These are phyloP conservation scores for Aspergillus japonicus DNA, from an alignment of 2,329 filamentous ascomycete species.

Conservation along the genomic window DNA sequence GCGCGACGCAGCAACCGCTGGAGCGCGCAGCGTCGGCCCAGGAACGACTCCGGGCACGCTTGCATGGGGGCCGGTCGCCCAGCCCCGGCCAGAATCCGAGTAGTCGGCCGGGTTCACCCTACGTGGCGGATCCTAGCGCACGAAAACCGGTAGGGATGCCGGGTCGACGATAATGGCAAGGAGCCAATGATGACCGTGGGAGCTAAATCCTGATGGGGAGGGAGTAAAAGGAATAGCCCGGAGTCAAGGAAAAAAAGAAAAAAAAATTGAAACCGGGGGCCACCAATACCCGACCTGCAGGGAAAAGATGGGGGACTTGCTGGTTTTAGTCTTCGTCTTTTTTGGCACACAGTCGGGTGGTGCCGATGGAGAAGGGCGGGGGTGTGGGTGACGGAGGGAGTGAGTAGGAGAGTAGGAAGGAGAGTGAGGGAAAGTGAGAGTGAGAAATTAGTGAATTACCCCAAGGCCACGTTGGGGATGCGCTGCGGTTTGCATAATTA, in stretches of 20 bases:
- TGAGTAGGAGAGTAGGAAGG: too few relatives aligned
- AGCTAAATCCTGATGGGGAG: not conserved
- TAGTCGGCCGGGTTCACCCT: slow-evolving; percentile 17
- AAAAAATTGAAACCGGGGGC: too few relatives aligned
- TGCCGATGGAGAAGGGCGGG: not conserved
- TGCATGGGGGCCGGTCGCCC: slow-evolving; percentile 59
- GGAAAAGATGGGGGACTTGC: not conserved
- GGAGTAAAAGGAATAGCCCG: not conserved
- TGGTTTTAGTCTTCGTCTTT: not conserved
- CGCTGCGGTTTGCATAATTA: not conserved
- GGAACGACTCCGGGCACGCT: slow-evolving; percentile 74
- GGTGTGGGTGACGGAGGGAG: too few relatives aligned
- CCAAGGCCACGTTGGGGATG: not conserved
- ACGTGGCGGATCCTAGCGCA: slow-evolving; percentile 29
- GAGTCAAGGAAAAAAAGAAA: not conserved
- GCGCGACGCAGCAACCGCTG: slow-evolving; percentile 20
- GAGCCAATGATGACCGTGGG: not conserved
- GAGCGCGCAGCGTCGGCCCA: slow-evolving; percentile 57
- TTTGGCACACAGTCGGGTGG: not conserved
- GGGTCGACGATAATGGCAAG: slow-evolving; percentile 10
- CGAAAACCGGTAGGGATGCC: slow-evolving; percentile 33
- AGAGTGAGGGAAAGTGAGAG: not conserved
- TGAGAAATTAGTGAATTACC: not conserved
- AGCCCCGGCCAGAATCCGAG: slow-evolving; percentile 28
- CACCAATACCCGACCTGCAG: not conserved